phyloP scores from a whole-genome alignment of 441 rosid species.

The Biscutella laevigata region DNA sequence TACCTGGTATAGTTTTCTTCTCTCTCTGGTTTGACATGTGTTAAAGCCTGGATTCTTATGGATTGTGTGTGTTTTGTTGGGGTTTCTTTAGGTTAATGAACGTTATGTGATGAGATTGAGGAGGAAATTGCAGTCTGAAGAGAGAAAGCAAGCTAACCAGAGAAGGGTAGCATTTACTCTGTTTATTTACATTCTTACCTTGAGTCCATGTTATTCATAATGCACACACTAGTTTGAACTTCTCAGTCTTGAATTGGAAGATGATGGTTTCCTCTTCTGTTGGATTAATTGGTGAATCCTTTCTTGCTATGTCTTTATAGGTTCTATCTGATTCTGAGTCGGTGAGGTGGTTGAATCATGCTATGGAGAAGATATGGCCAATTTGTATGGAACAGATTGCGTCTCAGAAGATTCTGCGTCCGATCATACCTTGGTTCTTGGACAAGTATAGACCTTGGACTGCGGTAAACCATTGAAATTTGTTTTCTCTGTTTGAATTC shows the following conservation, averaged over 20 bases:
- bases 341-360: slow-evolving; percentile 79
- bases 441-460: slow-evolving; percentile 96
- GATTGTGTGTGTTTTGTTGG: background rate
- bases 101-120: slow-evolving; percentile 54
- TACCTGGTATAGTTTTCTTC: slow-evolving; percentile 40
- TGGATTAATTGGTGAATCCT: background rate
- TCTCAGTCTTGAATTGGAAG: background rate
- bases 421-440: slow-evolving; percentile 92
- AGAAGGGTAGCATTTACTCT: slow-evolving; percentile 51
- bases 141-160: slow-evolving; percentile 54
- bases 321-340: slow-evolving; percentile 78
- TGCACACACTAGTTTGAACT: background rate
- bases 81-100: slow-evolving; percentile 53
- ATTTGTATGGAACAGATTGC: slow-evolving; percentile 81
- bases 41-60: background rate
- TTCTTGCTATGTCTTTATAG: slow-evolving; percentile 25
- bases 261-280: background rate
- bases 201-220: background rate
- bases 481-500: background rate
- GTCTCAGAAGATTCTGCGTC: slow-evolving; percentile 81
- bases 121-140: slow-evolving; percentile 59
- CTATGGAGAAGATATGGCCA: slow-evolving; percentile 86
- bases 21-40: background rate
- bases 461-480: slow-evolving; percentile 39
- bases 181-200: background rate